Evolutionary conservation across 2,329 filamentous ascomycete genomes (phyloP).

Genomic region (Aspergillus melleus): DNA sequence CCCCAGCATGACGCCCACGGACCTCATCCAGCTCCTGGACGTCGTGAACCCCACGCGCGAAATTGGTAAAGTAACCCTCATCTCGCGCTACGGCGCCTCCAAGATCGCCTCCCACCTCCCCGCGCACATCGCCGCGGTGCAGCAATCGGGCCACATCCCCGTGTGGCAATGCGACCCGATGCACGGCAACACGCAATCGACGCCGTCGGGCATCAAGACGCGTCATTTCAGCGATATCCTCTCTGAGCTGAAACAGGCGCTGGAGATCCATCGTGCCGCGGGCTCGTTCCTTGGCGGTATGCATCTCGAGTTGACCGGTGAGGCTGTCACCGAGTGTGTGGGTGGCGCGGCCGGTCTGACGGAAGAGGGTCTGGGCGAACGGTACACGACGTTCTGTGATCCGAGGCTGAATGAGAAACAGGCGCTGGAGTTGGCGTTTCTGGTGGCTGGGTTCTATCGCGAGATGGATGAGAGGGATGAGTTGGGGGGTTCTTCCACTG

Average conservation of each 20-base stretch:
- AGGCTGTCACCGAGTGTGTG: slow-evolving; percentile 93
- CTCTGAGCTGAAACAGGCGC: slow-evolving; percentile 77
- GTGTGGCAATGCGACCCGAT: slow-evolving; percentile 99
- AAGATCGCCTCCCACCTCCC: slow-evolving; percentile 77
- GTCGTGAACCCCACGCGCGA: slow-evolving; percentile 81
- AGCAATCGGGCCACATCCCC: slow-evolving; percentile 71
- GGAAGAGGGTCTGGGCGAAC: slow-evolving; percentile 83
- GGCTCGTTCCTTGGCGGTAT: slow-evolving; percentile 89
- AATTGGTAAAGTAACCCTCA: slow-evolving; percentile 90
- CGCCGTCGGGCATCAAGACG: slow-evolving; percentile 81
- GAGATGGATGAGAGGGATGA: slow-evolving; percentile 40
- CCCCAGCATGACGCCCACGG: slow-evolving; percentile 73
- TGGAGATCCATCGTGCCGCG: slow-evolving; percentile 79
- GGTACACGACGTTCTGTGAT: slow-evolving; percentile 96
- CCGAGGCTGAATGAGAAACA: slow-evolving; percentile 96
- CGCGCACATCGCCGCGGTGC: slow-evolving; percentile 83
- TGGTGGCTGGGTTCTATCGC: slow-evolving; percentile 80
- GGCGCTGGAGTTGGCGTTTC: slow-evolving; percentile 88
- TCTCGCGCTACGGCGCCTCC: slow-evolving; percentile 85
- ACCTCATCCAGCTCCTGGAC: slow-evolving; percentile 77
- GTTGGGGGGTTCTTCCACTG: slow-evolving; percentile 7
- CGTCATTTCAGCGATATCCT: slow-evolving; percentile 89
- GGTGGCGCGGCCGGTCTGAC: slow-evolving; percentile 83
- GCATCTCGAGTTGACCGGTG: slow-evolving; percentile 91
- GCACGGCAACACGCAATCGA: slow-evolving; percentile 77